Base-by-base conservation (phyloP, 2,329 filamentous ascomycete species). In the Anisogramma anomala region DNA sequence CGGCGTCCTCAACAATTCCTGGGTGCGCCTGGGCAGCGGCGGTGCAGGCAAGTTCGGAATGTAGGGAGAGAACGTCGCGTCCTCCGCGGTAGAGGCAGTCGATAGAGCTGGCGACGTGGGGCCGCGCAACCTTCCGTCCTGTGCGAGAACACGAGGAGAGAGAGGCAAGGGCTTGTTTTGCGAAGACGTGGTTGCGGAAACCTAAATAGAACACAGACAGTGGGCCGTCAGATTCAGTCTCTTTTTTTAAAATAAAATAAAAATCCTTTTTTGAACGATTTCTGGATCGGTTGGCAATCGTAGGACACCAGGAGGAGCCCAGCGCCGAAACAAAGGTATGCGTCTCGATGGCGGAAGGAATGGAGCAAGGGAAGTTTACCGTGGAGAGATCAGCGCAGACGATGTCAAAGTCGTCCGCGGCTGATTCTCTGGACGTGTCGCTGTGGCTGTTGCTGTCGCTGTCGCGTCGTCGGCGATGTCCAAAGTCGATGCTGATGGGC, bases 341-440 rank as follows among this genome's bases (percentile, higher is more conserved):
- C 35, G 37, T 19, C 20, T 22, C 15, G n/a, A 36, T 31, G 33
- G 8, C 28, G 37, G 41, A 31, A 27, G 27, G 27, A 15, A 33
- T 35, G 19, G 28, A 35, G 19, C 37, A 34, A 38, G 45, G 39
- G 36, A 44, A 45, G 51, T 67, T 69, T 57, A 72, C 69, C 67
- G 63, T 58, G 46, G 56, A 54, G 69, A 73, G 72, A 76, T 69
- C 72, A 77, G 72, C 62, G 68, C 73, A 77, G 73, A 77, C 74
- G 71, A 74, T 57, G 53, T 50, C 57, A 48, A 53, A 57, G 60
- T 74, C 72, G 73, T 68, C 74, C 73, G 71, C 70, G 65, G 63
- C 73, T 71, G 69, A 68, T 60, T 66, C 71, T 74, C 70, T 47
- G 49, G 39, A 41, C 31, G 33, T 44, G 14, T 30, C 27, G 4